Conservation (phyloP, 257 asterid genomes). For the Rauvolfia tetraphylla region DNA sequence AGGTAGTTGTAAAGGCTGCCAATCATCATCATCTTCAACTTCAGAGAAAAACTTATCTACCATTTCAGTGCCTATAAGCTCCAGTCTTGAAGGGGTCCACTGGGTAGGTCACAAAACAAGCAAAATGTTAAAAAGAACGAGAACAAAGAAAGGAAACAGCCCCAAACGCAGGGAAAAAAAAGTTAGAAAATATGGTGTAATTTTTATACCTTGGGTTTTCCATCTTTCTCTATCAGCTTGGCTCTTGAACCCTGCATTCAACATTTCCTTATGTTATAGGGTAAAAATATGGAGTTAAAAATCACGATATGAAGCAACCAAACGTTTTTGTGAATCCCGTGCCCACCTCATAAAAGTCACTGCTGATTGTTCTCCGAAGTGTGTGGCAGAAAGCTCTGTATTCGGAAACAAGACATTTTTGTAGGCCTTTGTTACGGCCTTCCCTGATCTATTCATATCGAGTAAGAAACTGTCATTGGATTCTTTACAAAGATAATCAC, state of each 20-base stretch:
- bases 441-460: conserved; percentile 21
- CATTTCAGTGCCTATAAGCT: conserved; percentile 13
- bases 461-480: too few relatives aligned
- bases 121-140: neutral
- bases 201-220: conserved; percentile 12
- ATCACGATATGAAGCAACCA: too few relatives aligned
- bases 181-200: too few relatives aligned
- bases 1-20: conserved; percentile 12
- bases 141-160: too few relatives aligned
- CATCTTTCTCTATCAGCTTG: conserved; percentile 13
- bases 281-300: too few relatives aligned
- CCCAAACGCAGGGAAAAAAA: too few relatives aligned
- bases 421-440: conserved; percentile 19
- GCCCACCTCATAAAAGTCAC: conserved; percentile 17
- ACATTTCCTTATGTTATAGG: too few relatives aligned
- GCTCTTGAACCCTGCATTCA: conserved; percentile 22
- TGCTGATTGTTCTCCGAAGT: conserved; percentile 18
- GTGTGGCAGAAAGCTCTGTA: conserved; percentile 15
- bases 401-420: conserved; percentile 16
- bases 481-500: too few relatives aligned
- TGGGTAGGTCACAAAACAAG: neutral
- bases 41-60: conserved; percentile 4
- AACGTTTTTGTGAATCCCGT: too few relatives aligned
- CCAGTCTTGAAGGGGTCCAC: conserved; percentile 30
- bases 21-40: conserved; percentile 4